Base-by-base conservation (phyloP, 2,329 filamentous ascomycete species). In the Sporothrix curviconia region DNA sequence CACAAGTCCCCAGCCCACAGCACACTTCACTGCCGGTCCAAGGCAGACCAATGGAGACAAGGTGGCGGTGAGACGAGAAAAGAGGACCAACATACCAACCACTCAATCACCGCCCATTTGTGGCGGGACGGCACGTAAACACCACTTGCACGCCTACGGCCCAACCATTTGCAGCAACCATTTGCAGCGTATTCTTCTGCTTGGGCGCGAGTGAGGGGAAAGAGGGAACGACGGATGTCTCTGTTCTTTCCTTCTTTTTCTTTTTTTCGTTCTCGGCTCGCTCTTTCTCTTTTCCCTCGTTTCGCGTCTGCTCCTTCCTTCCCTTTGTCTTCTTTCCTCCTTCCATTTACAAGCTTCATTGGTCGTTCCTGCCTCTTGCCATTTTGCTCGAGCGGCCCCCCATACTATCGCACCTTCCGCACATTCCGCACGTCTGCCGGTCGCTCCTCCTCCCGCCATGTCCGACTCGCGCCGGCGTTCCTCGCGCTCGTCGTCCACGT, bases 391-490 rank as follows among this genome's bases (percentile, higher is more conserved):
- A 19, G 39, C 17, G 19, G 4, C 7, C 17, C 17, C 6, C n/a
- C 4, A 11, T 17, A 11, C 34, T 36, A n/a, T n/a, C n/a, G n/a
- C n/a, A n/a, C n/a, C n/a, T n/a, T n/a, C n/a, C n/a, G n/a, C n/a
- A n/a, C n/a, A n/a, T n/a, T n/a, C n/a, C n/a, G n/a, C 28, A 32
- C 28, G 28, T 5, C 28, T 32, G 28, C 28, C 32, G 7, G 28
- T 32, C 28, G 28, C 19, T 4, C 12, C 37, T 40, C n/a, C 30
- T 17, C 51, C 34, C 57, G n/a, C 51, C 40, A 60, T 60, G 59
- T 58, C 59, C 17, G 59, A 60, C 50, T 46, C 54, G 9, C 55
- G 58, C 14, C 50, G 52, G 24, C 54, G 55, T 36, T 59, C 58
- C 12, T 44, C 53, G 47, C 54, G 58, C 42, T 49, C 58, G 54